Base-by-base conservation (phyloP, 805 yeast species). In the Saccharomycopsis olivae region DNA sequence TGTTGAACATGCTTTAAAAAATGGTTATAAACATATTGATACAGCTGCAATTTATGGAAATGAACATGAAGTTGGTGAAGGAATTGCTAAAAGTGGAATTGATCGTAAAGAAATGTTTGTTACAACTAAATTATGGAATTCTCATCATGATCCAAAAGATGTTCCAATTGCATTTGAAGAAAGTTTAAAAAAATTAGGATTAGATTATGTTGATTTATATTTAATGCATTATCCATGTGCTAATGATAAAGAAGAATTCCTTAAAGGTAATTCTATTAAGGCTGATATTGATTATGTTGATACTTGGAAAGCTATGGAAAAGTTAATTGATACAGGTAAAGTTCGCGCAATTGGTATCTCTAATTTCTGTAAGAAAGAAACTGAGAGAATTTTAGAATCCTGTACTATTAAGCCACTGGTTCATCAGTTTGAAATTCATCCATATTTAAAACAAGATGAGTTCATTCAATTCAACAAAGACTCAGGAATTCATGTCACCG, bases 211-310 rank as follows among this genome's bases (percentile, higher is more conserved):
- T 46, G 96, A 86, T 60, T 61, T 86, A 50, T 84, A 74, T 65
- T 79, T 82, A 62, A 82, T 86, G 56, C 96, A 86, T 59, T 86
- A 85, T 76, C 96, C 95, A 53, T 69, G 85, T 59, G 82, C 95
- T 16, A 79, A 77, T 62, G 78, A 78, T 55, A 84, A 67, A 55
- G 87, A 69, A 40, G 17, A 17, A 20, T 10, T 6, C 15, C 21
- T 16, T 15, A n/a, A n/a, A 9, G 30, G 5, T 10, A 5, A 9
- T 5, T 9, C 8, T 9, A 28, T 10, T 6, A 15, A 10, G 8
- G 15, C 15, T 28, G 14, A n/a, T 10, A 13, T 8, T 8, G 52
- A 55, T 38, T 65, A 51, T 43, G 36, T 60, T 33, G 54, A 64
- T 44, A 65, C 73, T 19, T 69, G 62, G 58, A 61, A 62, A 48